These are phyloP conservation scores for Plasmodium fragile DNA, from an alignment of 169 alveolate genomes.

Conservation along the genomic window DNA sequence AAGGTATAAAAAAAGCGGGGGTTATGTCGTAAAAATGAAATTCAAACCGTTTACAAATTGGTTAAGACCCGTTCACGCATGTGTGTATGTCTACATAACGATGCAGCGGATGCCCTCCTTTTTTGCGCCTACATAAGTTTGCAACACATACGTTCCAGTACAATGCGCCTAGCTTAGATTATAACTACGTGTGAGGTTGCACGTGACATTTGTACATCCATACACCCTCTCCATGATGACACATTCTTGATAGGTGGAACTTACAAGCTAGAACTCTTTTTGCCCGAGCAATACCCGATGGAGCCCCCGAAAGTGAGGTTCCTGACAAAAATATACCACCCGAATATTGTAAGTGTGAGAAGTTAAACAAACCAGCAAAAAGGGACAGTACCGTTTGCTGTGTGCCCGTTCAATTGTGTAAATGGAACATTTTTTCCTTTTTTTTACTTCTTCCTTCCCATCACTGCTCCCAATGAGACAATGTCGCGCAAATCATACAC, in stretches of 20 bases:
- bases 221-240: not conserved
- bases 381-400: not conserved
- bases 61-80: not conserved
- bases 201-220: not conserved
- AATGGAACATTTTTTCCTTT: conserved; percentile 14
- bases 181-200: not conserved
- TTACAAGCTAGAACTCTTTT: conserved; percentile 95
- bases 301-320: conserved; percentile 98
- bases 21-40: not conserved
- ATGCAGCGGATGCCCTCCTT: not conserved
- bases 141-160: not conserved
- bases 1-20: conserved; percentile 86
- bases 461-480: not conserved
- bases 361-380: conserved; percentile 40
- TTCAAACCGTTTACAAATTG: not conserved
- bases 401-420: conserved; percentile 16
- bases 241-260: conserved; percentile 88
- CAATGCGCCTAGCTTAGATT: not conserved
- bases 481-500: not conserved
- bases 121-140: not conserved
- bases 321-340: conserved; percentile 98
- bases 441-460: not conserved
- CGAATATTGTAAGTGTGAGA: conserved; percentile 92
- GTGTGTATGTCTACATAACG: not conserved
- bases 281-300: conserved; percentile 99